Evolutionary conservation across 306 rosid genomes (phyloP).

Genomic region (Dryas alaskensis): DNA sequence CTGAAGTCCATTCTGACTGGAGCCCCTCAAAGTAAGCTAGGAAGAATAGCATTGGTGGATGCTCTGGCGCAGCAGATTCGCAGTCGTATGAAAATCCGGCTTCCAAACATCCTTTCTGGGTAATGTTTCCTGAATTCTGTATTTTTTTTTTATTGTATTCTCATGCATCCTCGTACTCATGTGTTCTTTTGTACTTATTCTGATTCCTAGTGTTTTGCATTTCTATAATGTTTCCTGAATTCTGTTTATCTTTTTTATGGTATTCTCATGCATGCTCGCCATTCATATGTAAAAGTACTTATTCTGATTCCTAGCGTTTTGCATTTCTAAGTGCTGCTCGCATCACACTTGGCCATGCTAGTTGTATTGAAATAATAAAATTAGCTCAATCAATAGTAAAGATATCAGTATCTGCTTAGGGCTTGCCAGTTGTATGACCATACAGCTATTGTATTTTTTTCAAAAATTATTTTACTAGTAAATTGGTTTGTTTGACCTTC

Average conservation of each 20-base stretch:
- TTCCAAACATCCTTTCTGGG: slow-evolving; percentile 95
- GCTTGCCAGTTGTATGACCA: not conserved
- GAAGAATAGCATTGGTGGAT: slow-evolving; percentile 91
- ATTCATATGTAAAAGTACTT: no score
- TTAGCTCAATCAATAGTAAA: not conserved
- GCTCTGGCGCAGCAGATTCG: slow-evolving; percentile 87
- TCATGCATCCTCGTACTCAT: not conserved
- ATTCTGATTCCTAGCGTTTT: not conserved
- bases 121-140: slow-evolving; percentile 30
- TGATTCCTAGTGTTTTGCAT: not conserved
- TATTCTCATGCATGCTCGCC: no score
- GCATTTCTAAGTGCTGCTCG: not conserved
- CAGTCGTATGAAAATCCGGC: slow-evolving; percentile 84
- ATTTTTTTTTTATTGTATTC: slow-evolving; percentile 1
- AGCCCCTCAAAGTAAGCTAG: slow-evolving; percentile 92
- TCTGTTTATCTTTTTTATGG: no score
- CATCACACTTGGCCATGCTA: not conserved
- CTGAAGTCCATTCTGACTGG: slow-evolving; percentile 87
- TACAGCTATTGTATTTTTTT: not conserved
- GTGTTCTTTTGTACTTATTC: not conserved
- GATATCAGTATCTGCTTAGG: not conserved
- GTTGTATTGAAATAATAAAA: not conserved
- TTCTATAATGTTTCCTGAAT: not conserved
- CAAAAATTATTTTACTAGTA: not conserved
- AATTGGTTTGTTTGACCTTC: slow-evolving; percentile 5